Evolutionary conservation across 805 yeast genomes (phyloP), one percentile per base, ranked within the genome.

Genomic region (Lipomyces chichibuensis): DNA sequence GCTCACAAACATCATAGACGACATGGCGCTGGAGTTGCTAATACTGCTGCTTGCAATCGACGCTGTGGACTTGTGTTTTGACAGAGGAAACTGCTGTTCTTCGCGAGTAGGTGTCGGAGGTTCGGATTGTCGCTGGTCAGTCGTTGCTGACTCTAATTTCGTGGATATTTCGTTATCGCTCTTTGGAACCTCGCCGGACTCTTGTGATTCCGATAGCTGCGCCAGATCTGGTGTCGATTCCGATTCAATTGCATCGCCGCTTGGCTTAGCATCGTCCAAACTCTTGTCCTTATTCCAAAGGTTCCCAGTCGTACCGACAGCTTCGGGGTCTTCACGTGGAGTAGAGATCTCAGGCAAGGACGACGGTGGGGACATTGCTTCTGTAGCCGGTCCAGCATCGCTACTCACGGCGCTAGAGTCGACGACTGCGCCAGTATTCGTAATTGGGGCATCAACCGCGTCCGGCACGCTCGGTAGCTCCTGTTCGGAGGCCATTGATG

Each of bases 1-100:
- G 70, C 83, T 85, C 71, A 89, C 82, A 64, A 86, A 82, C 54
- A 79, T 74, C 66, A 69, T 79, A 2, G 82, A 78, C 14, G 82
- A 77, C 43, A 62, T 35, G n/a, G 71, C 52, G 23, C 35, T 46
- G 20, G 67, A 27, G 32, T 2, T 27, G 33, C 33, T 27, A 8
- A 57, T n/a, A 20, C 11, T 52, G 55, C 53, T 52, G n/a, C 57
- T 35, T 20, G 60, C 61, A n/a, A n/a, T 32, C 25, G 60, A 20
- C 46, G 62, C 7, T 52, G 55, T 37, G 8, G 63, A 49, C 20
- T 35, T 25, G 60, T 54, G 59, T 20, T 14, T 33, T 32, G 58
- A 59, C 56, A 37, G 35, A 23, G 53, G 8, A 43, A 17, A 6
- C 13, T 14, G 14, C 49, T 14, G 23, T 17, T 43, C 23, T 17